Percentiles rank a stretch among this genome's conserved stretches.
These are phyloP conservation scores for Abrus precatorius DNA, from an alignment of 306 rosid species.

Conservation along the genomic window DNA sequence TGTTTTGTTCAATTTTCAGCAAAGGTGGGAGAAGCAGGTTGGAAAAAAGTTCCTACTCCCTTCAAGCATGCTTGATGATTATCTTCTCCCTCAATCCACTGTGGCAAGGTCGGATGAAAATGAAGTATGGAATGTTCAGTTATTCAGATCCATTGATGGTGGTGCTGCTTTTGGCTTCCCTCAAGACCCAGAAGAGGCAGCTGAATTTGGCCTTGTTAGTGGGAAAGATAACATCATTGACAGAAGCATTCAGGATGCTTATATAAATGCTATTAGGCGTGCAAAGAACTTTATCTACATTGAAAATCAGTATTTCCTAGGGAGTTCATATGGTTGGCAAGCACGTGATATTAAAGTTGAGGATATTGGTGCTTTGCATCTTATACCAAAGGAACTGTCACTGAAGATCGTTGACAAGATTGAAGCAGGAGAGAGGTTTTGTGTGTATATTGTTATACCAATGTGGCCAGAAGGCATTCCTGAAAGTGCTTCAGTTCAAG, in stretches of 20 bases:
- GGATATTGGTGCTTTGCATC: constrained; percentile 81
- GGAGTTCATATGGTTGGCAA: constrained; percentile 88
- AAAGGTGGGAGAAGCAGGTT: constrained; percentile 79
- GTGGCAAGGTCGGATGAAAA: constrained; percentile 37
- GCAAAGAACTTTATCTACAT: constrained; percentile 89
- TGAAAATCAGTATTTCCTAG: constrained; percentile 89
- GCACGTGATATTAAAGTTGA: constrained; percentile 61
- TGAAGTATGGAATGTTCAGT: constrained; percentile 78
- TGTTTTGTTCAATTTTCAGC: constrained; percentile 79
- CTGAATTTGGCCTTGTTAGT: constrained; percentile 64
- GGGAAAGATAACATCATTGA: constrained; percentile 81
- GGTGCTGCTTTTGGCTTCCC: constrained; percentile 86
- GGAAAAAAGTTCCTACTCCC: constrained; percentile 58
- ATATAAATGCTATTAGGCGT: constrained; percentile 78
- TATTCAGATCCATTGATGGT: constrained; percentile 86
- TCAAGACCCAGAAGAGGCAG: constrained; percentile 54
- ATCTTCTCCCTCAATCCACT: constrained; percentile 46
- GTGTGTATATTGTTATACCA: constrained; percentile 80
- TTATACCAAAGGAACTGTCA: constrained; percentile 82
- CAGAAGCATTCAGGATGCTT: constrained; percentile 83
- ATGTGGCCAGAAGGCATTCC: constrained; percentile 98
- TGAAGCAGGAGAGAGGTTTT: constrained; percentile 78
- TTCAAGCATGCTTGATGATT: constrained; percentile 36
- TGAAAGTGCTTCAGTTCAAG: constrained; percentile 83
- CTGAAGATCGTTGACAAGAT: constrained; percentile 88